A percentile compares a stretch with the other conserved stretches of the same genome.
Conservation (phyloP, 495 filamentous ascomycete species). For the Articulospora tetracladia region DNA sequence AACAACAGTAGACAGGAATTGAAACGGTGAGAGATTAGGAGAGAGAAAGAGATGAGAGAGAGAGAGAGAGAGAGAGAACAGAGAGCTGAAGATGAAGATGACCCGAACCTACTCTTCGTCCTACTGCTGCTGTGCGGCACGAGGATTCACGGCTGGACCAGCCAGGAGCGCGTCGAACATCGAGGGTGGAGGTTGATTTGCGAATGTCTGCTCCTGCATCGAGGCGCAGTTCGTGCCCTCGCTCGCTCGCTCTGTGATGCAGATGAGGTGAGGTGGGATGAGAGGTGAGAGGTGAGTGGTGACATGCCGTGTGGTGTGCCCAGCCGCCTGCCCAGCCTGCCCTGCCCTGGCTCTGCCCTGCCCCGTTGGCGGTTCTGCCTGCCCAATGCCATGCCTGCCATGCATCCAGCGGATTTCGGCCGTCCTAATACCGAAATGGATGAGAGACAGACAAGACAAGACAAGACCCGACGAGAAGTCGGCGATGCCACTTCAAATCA, state of each 20-base stretch:
- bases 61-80: not conserved
- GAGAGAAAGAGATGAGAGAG: not conserved
- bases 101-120: not conserved
- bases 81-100: not conserved
- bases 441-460: too few relatives aligned
- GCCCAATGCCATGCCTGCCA: too few relatives aligned
- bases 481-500: too few relatives aligned
- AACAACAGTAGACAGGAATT: not conserved
- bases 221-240: conserved; percentile 9
- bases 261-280: not conserved
- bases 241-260: not conserved
- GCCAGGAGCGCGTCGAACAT: not conserved
- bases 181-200: conserved; percentile 8
- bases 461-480: too few relatives aligned
- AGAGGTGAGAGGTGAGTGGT: not conserved
- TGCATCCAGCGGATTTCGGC: too few relatives aligned
- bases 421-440: too few relatives aligned
- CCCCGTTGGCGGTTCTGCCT: too few relatives aligned
- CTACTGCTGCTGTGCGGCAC: not conserved
- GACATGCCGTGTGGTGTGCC: too few relatives aligned
- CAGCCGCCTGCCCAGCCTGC: too few relatives aligned
- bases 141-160: not conserved
- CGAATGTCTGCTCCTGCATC: not conserved
- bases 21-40: not conserved
- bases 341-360: too few relatives aligned